These are phyloP conservation scores for Arachis hypogaea DNA, from an alignment of 306 rosid species.

Conservation along the genomic window DNA sequence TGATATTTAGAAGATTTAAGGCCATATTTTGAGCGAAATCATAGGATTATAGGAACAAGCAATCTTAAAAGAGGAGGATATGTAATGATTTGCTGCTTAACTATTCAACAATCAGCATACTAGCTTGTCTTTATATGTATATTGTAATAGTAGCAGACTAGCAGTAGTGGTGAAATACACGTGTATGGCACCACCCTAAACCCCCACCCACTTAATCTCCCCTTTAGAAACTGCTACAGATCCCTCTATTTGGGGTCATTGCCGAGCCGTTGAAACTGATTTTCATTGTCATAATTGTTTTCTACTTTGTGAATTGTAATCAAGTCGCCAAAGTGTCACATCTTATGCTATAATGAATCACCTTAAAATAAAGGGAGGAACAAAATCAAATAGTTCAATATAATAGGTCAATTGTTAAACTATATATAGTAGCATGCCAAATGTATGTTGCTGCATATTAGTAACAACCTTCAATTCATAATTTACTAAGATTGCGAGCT, in stretches of 20 bases:
- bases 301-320: background rate
- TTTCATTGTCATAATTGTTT: background rate
- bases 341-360: background rate
- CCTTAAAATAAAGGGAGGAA: background rate
- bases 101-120: background rate
- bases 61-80: background rate
- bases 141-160: no score
- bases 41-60: background rate
- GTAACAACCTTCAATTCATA: background rate
- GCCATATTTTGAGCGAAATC: background rate
- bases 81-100: constrained; percentile 4
- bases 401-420: background rate
- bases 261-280: constrained; percentile 8
- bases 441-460: background rate
- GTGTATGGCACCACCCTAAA: constrained; percentile 12
- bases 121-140: background rate
- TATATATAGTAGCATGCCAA: background rate
- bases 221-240: no score
- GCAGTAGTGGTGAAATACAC: constrained; percentile 14
- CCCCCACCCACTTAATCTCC: background rate
- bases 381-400: background rate
- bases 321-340: background rate
- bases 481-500: background rate
- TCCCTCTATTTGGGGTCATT: background rate
- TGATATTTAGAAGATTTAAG: background rate